A percentile compares a stretch with the other conserved stretches of the same genome.
phyloP scores from a whole-genome alignment of 2,329 filamentous ascomycete genomes.

The Karstenula rhodostoma region DNA sequence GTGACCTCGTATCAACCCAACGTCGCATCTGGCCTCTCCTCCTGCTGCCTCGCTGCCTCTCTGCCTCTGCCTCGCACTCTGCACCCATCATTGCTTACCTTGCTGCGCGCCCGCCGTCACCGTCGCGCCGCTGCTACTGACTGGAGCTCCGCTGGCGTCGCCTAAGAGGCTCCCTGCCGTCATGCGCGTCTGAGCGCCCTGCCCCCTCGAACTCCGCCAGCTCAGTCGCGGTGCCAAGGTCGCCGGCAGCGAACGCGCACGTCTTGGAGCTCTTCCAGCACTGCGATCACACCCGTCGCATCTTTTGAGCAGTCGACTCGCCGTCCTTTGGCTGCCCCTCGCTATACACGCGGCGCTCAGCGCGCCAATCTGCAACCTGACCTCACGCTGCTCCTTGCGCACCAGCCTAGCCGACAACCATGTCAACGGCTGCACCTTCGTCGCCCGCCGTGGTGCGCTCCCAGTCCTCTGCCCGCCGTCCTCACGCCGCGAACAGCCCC shows the following conservation, averaged over 20 bases:
- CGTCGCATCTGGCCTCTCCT: neutral
- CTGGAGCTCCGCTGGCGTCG: slow-evolving; percentile 2
- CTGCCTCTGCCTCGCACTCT: neutral
- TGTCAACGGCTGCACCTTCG: slow-evolving; percentile 50
- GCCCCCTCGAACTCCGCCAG: slow-evolving; percentile 9
- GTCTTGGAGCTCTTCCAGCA: slow-evolving; percentile 2
- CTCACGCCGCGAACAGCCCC: slow-evolving; percentile 30
- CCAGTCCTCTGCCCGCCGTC: slow-evolving; percentile 40
- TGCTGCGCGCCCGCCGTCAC: slow-evolving; percentile 10
- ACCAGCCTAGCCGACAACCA: slow-evolving; percentile 30
- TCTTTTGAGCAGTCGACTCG: neutral
- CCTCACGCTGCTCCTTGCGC: slow-evolving; percentile 38
- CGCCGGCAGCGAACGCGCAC: neutral
- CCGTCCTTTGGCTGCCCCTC: slow-evolving; percentile 11
- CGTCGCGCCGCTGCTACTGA: slow-evolving; percentile 11
- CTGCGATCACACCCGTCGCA: neutral
- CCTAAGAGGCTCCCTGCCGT: slow-evolving; percentile 18
- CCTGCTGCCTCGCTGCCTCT: neutral
- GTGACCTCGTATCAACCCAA: neutral
- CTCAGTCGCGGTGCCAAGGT: slow-evolving; percentile 15
- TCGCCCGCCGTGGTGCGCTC: slow-evolving; percentile 54
- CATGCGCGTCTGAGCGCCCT: slow-evolving; percentile 16
- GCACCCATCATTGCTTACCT: neutral
- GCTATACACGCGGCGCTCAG: slow-evolving; percentile 9
- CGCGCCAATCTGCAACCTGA: slow-evolving; percentile 20